Evolutionary conservation across 2,329 filamentous ascomycete species (phyloP), one percentile per base, ranked within the genome.

Genomic region (Keithomyces neogunnii): DNA sequence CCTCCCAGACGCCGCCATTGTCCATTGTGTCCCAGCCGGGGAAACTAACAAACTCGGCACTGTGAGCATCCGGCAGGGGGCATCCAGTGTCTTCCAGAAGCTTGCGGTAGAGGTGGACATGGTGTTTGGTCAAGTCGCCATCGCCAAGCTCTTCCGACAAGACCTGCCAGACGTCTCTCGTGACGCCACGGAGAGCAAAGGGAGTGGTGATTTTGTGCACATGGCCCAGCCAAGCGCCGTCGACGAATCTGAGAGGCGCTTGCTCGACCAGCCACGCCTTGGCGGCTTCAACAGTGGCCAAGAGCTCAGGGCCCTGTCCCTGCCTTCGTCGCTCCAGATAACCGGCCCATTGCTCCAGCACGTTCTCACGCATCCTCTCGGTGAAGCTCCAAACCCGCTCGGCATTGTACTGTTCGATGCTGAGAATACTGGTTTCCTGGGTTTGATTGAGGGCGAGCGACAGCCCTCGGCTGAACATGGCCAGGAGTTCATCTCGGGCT

Each of bases 111-210:
- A 69, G 45, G 36, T 57, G 49, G 0, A 74, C 71, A 51, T 78
- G 74, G 51, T 77, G 70, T 58, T 73, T 72, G 9, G 60, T 58
- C 5, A 70, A 53, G 53, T 76, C 68, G 0, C 75, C 75, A 55
- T 77, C 71, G 1, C 75, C 75, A 5, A 77, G 62, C 54, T 78
- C 75, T 54, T 78, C 75, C 0, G 72, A 73, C 48, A 77, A 62
- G 5, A 76, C 66, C 54, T 74, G 74, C 74, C 74, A 77, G 3
- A 69, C 69, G 33, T 69, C 62, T 66, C 50, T 56, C n/a, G 56
- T 57, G 36, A 54, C 28, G 3, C 42, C 28, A 26, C 56, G 66
- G 26, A 71, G 59, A 7, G 57, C 55, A 54, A 74, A 73, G 3
- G 72, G 71, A 0, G 70, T 74, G 13, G 38, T 47, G 13, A 44